Base-by-base conservation (phyloP, 2,329 filamentous ascomycete genomes). In the Grosmannia huntii region DNA sequence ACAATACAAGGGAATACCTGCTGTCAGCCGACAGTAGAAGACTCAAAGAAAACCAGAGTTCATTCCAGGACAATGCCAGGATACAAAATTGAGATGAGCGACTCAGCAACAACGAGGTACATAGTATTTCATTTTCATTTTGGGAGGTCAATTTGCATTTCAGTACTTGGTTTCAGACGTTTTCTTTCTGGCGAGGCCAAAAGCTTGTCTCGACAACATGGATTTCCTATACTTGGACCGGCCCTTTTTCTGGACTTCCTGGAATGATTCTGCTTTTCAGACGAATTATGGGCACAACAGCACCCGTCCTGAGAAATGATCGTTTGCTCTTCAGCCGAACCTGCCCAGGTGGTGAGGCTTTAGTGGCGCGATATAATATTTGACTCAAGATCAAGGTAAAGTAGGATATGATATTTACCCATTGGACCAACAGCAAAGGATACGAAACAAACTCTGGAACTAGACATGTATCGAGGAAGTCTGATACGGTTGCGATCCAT, bases 81-180 rank as follows among this genome's bases (percentile, higher is more conserved):
- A 71, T 80, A 74, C 74, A 79, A 73, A 66, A 68, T 76, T 71
- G 78, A 81, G 68, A 75, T 81, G 72, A 78, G 81, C 70, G 78
- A 82, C 72, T 77, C 80, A 71, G 75, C 80, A 68, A 79, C 77
- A 67, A 76, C 81, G 68, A 83, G 80, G 80, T 83, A 83, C 72
- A 73, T 74, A 69, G 68, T 68, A 59, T 64, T 66, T 64, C 80
- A 70, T 70, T 75, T 73, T 66, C 69, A 68, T 64, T 70, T 69
- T 71, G 71, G 75, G 73, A 70, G 67, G 68, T 65, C 73, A 64
- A 61, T 58, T 59, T 60, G 51, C 19, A 62, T 62, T 64, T 41
- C 19, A 31, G 31, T 52, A 33, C 41, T 52, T 6, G 38, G 3
- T 25, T 70, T 69, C 70, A 63, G 61, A 5, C 60, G 62, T 65